Base-by-base conservation (phyloP, 2,329 filamentous ascomycete species). In the Purpureocillium lavendulum region DNA sequence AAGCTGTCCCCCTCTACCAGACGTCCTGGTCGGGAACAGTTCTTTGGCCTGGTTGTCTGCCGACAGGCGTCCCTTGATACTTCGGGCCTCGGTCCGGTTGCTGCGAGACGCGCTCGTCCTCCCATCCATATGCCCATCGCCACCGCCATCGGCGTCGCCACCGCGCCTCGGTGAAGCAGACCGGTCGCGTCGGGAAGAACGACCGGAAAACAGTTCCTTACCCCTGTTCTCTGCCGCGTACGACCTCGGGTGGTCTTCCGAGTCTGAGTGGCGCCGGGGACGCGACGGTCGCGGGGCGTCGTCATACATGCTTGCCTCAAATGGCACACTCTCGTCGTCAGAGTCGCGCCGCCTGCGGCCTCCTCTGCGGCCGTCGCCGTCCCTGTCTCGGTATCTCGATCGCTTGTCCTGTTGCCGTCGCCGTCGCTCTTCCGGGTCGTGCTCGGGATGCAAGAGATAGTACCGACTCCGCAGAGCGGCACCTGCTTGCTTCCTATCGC, bases 381-480 rank as follows among this genome's bases (percentile, higher is more conserved):
- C 77, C 17, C 77, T 70, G 18, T 81, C 77, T 46, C 80, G 77
- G 55, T 82, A 86, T 54, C 70, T 73, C 41, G 78, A 81, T 49
- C 70, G 73, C 44, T 70, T 69, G 41, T 66, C 59, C 31, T 75
- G 70, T 37, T 75, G 69, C 42, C 69, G 70, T 43, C 80, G 73
- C 45, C 80, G 68, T 38, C 77, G 75, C 63, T 86, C 87, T 49
- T 82, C 80, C 3, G 84, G 87, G 53, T 95, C 89, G 56, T 88
- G 80, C 51, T 95, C 86, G 1, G 90, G 90, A 51, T 97, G 86
- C 53, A 92, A 74, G 29, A 96, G 77, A 58, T 98, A 98, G 66
- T 94, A 97, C 11, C 87, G 77, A 62, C 90, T 97, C 45, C 84
- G 75, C 37, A 83, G 75, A 10, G 87, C 77, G 2, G 92, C 90